Base-by-base conservation (phyloP, 805 yeast genomes). In the Zygotorulaspora danielsina region DNA sequence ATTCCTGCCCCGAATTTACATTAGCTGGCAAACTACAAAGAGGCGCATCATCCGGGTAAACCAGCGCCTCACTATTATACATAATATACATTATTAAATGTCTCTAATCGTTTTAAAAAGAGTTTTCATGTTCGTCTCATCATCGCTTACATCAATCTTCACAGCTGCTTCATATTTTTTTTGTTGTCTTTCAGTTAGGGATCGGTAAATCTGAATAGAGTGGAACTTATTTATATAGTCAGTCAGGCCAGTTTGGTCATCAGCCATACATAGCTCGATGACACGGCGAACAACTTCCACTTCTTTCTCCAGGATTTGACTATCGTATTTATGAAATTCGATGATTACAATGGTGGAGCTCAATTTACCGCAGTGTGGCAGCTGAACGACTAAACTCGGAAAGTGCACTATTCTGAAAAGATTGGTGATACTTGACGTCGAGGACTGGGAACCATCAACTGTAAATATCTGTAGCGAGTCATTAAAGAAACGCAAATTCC, bases 381-480 rank as follows among this genome's bases (percentile, higher is more conserved):
- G 28, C n/a, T n/a, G n/a, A 24, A 42, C 25, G 12, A 34, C 28
- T 17, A 46, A 24, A 13, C 46, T 38, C 21, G 54, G 54, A 10
- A 32, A 37, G 10, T 35, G 21, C 18, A 36, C 21, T 21, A 48
- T 32, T 28, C 45, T 46, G 38, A 50, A 41, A 35, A 12, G 31
- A 34, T 38, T 51, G 3, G 63, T 46, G 15, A 65, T 34, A 4
- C 47, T 55, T 2, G 64, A 50, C 34, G 56, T 49, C 9, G 50
- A 49, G 6, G 54, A 51, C 15, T 38, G 19, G 1, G 67, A 48
- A 1, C 61, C 57, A 46, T 70, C 73, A 8, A 69, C 46, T n/a
- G 51, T 42, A 26, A 56, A 50, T 41, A 70, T 65, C 11, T 44
- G 25, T 10, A 42, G 25, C n/a, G 27, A 17, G 5, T 32, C 15